These are phyloP conservation scores for Exophiala calicioides DNA, from an alignment of 2,329 filamentous ascomycete genomes.

Conservation along the genomic window DNA sequence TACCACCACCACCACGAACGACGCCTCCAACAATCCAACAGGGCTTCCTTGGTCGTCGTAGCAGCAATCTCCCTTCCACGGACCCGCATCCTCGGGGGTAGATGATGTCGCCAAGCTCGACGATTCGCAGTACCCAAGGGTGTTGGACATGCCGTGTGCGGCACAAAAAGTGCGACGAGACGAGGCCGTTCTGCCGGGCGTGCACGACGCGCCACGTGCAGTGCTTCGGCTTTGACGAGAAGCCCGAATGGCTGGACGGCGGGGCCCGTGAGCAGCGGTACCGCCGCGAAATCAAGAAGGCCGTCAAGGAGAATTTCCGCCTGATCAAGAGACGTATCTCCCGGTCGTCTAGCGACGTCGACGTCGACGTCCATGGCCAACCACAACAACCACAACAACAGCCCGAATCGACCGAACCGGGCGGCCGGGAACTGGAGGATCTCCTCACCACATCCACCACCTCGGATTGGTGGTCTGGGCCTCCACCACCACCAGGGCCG, in stretches of 20 bases:
- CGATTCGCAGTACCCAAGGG: slow-evolving; percentile 14
- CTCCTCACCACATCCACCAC: too few species aligned
- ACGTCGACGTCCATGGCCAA: not conserved
- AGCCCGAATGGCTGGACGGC: slow-evolving; percentile 33
- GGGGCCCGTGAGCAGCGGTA: slow-evolving; percentile 4
- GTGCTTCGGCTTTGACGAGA: slow-evolving; percentile 33
- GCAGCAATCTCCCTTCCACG: too few species aligned
- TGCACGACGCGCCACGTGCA: slow-evolving; percentile 27
- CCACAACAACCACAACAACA: too few species aligned
- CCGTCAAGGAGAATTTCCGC: slow-evolving; percentile 9
- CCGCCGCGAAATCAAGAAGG: slow-evolving; percentile 5
- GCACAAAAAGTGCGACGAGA: slow-evolving; percentile 30
- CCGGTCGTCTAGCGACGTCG: not conserved
- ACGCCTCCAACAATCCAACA: too few species aligned
- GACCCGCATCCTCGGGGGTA: too few species aligned
- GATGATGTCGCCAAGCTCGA: not conserved
- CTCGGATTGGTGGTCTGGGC: too few species aligned
- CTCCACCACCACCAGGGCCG: too few species aligned
- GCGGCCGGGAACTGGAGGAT: too few species aligned
- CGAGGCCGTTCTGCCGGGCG: slow-evolving; percentile 21
- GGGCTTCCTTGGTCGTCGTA: too few species aligned
- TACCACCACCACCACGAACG: too few species aligned
- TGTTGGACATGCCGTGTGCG: slow-evolving; percentile 34
- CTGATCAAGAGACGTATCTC: not conserved
- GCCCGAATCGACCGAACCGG: too few species aligned